Conservation (phyloP, 75 land plant genomes). For the Picea sitchensis region DNA sequence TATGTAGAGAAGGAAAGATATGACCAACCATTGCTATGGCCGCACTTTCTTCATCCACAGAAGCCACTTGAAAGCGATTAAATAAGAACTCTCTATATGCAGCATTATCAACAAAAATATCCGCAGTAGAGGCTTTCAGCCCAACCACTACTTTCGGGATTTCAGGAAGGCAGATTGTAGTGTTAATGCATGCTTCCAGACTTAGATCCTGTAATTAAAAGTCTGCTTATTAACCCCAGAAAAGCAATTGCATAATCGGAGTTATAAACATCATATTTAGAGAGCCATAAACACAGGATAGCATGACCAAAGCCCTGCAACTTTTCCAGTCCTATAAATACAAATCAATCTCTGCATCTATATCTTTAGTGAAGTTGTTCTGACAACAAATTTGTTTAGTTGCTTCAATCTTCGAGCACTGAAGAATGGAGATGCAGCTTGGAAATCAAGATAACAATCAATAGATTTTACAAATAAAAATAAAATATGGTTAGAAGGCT, state of each 20-base stretch:
- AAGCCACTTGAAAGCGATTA: conserved; percentile 18
- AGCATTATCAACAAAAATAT: conserved; percentile 36
- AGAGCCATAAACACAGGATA: conserved; percentile 40
- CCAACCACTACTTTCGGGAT: conserved; percentile 24
- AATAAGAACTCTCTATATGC: conserved; percentile 28
- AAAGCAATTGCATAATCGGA: conserved; percentile 54
- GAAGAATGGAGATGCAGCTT: not conserved
- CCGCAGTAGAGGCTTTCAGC: conserved; percentile 17
- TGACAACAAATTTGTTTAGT: not conserved
- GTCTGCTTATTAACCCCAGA: conserved; percentile 42
- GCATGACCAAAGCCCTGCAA: conserved; percentile 32
- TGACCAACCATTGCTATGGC: conserved; percentile 22
- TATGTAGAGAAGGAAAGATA: not conserved
- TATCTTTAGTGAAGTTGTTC: not conserved
- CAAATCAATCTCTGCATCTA: not conserved
- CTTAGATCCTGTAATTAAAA: conserved; percentile 11
- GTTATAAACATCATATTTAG: conserved; percentile 44
- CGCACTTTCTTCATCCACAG: conserved; percentile 32
- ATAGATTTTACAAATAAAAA: not conserved
- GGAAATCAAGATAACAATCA: not conserved
- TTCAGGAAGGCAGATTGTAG: conserved; percentile 15
- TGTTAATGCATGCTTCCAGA: conserved; percentile 4
- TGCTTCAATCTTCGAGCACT: not conserved
- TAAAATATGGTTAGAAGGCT: not conserved
- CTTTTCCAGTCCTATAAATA: conserved; percentile 21